These are phyloP conservation scores for Euphorbia corollata DNA, from an alignment of 441 rosid genomes.

Conservation along the genomic window DNA sequence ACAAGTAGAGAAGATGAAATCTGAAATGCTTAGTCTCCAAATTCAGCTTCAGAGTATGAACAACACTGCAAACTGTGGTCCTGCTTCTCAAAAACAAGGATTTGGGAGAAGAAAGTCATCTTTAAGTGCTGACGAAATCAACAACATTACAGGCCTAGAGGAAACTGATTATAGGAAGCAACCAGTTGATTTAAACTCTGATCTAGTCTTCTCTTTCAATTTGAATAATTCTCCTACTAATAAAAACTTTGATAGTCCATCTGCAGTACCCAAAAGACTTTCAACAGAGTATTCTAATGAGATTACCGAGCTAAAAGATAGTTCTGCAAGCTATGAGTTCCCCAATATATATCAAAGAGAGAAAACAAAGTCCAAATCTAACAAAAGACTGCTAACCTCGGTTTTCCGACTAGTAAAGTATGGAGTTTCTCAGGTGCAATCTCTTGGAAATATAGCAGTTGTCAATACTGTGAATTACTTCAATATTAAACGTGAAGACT, in stretches of 20 bases:
- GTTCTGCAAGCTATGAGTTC: constrained; percentile 27
- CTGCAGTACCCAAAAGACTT: neutral
- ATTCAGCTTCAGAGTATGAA: constrained; percentile 65
- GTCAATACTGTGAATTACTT: constrained; percentile 65
- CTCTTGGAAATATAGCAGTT: constrained; percentile 81
- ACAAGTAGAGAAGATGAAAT: constrained; percentile 97
- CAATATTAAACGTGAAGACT: constrained; percentile 61
- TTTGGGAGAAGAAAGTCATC: constrained; percentile 52
- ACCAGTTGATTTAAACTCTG: constrained; percentile 38
- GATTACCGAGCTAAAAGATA: constrained; percentile 39
- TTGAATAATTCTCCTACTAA: constrained; percentile 31
- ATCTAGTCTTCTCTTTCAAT: constrained; percentile 41
- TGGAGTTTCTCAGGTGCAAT: constrained; percentile 90
- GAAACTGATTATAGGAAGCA: constrained; percentile 39
- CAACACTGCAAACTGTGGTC: constrained; percentile 40
- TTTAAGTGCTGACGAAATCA: constrained; percentile 39
- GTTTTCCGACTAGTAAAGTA: constrained; percentile 75
- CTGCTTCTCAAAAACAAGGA: constrained; percentile 52
- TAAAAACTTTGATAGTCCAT: neutral
- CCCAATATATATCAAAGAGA: constrained; percentile 35
- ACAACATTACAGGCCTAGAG: constrained; percentile 27
- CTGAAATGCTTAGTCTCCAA: constrained; percentile 93
- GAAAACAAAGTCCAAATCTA: constrained; percentile 35
- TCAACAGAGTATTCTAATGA: neutral
- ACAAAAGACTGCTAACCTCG: constrained; percentile 60